These are phyloP conservation scores for Aspergillus ruber DNA, from an alignment of 2,329 filamentous ascomycete species.

Conservation along the genomic window DNA sequence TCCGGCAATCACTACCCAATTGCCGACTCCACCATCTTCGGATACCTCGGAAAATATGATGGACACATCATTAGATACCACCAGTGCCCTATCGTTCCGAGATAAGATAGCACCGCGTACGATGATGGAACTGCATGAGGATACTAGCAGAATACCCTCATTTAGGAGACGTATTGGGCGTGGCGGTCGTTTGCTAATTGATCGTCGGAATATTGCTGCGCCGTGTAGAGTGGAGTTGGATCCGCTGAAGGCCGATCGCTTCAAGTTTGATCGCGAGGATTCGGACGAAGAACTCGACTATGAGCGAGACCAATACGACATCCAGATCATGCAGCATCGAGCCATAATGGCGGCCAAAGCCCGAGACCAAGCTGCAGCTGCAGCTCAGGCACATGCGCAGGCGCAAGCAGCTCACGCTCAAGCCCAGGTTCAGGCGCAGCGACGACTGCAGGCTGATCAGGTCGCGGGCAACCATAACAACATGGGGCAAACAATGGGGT, in stretches of 20 bases:
- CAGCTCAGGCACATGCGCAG: slow-evolving; percentile 39
- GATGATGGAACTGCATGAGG: slow-evolving; percentile 39
- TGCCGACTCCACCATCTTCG: slow-evolving; percentile 46
- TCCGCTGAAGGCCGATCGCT: slow-evolving; percentile 57
- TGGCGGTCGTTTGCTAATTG: slow-evolving; percentile 78
- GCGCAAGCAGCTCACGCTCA: slow-evolving; percentile 37
- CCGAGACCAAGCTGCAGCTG: slow-evolving; percentile 38
- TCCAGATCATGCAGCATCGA: slow-evolving; percentile 52
- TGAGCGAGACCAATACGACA: slow-evolving; percentile 63
- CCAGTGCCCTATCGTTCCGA: slow-evolving; percentile 24
- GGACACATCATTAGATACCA: slow-evolving; percentile 31
- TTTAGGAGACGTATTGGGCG: slow-evolving; percentile 82
- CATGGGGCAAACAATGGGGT: slow-evolving; percentile 19
- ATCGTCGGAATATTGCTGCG: slow-evolving; percentile 64
- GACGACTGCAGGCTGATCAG: slow-evolving; percentile 33
- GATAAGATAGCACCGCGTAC: slow-evolving; percentile 37
- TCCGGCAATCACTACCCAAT: slow-evolving; percentile 61
- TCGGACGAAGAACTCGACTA: slow-evolving; percentile 70
- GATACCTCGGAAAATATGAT: slow-evolving; percentile 41
- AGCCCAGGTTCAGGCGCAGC: slow-evolving; percentile 28
- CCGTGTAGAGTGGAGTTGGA: slow-evolving; percentile 43
- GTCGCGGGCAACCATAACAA: slow-evolving; percentile 19
- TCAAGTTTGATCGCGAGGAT: slow-evolving; percentile 83
- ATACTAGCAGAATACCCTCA: slow-evolving; percentile 49
- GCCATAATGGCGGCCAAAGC: slow-evolving; percentile 43